Evolutionary conservation across 495 filamentous ascomycete species (phyloP).

Genomic region (Hypoxylon subgilvum): DNA sequence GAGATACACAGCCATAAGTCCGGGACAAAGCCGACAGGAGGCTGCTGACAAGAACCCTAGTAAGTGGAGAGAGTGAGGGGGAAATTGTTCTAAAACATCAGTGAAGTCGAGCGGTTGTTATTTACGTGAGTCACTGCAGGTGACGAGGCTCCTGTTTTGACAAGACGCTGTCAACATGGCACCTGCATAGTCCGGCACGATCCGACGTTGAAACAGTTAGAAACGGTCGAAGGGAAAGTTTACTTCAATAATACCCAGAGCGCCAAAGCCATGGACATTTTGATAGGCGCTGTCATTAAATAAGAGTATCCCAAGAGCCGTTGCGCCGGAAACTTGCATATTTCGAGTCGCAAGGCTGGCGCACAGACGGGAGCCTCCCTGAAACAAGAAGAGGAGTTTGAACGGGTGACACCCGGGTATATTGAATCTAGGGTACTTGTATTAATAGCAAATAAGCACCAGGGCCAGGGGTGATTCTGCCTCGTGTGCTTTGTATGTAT

Average conservation of each 20-base stretch:
- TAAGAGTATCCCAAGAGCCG: background rate
- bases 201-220: constrained; percentile 1
- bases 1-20: background rate
- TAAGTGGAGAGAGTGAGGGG: background rate
- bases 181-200: background rate
- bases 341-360: constrained; percentile 3
- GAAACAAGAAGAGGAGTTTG: constrained; percentile 17
- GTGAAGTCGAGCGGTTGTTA: background rate
- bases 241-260: too few species aligned
- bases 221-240: too few species aligned
- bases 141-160: constrained; percentile 9
- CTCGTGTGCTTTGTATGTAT: background rate
- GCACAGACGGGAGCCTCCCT: background rate
- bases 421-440: background rate
- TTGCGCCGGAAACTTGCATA: constrained; percentile 13
- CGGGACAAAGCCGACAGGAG: constrained; percentile 2
- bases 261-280: background rate
- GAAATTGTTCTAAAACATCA: background rate
- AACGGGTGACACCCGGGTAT: background rate
- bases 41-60: background rate
- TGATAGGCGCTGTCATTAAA: background rate
- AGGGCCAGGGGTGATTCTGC: background rate
- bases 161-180: background rate
- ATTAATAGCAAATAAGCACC: constrained; percentile 13
- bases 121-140: constrained; percentile 1